Conservation (phyloP, 1,139 yeast genomes). For the Saccharomyces hybrid region DNA sequence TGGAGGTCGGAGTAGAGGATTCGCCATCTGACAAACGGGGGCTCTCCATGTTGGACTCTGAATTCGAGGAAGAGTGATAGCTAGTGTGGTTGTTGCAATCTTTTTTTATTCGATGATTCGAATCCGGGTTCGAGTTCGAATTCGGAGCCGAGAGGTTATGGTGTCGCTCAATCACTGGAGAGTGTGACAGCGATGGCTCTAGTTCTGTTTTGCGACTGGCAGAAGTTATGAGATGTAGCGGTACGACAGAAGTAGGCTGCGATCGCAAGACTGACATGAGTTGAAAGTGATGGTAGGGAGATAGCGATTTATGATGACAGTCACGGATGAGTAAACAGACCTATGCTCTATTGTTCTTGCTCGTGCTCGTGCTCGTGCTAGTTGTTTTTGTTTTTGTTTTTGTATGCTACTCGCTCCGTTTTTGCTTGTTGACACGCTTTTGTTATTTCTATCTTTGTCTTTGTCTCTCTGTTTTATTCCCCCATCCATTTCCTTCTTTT, state of each 20-base stretch:
- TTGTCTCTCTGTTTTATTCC: not conserved
- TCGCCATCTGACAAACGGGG: constrained; percentile 17
- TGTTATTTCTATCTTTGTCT: not conserved
- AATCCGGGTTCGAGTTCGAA: not conserved
- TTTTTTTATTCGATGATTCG: not conserved
- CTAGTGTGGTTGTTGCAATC: constrained; percentile 12
- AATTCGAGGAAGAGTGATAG: constrained; percentile 18
- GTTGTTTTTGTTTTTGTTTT: not conserved
- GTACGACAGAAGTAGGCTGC: not conserved
- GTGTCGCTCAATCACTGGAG: not conserved
- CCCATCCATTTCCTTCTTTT: not conserved
- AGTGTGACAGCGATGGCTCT: not conserved
- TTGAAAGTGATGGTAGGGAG: not conserved
- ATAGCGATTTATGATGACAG: not conserved
- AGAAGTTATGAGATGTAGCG: not conserved
- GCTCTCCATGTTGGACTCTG: constrained; percentile 19
- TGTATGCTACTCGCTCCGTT: not conserved
- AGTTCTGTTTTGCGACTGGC: not conserved
- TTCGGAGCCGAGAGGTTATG: not conserved
- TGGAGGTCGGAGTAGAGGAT: constrained; percentile 22
- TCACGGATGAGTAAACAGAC: not conserved
- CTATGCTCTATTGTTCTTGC: not conserved
- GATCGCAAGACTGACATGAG: constrained; percentile 1
- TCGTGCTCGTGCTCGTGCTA: not conserved
- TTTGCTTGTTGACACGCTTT: constrained; percentile 1